phyloP scores from a whole-genome alignment of 176 grass and related monocot genomes.

The Raddia guianensis region DNA sequence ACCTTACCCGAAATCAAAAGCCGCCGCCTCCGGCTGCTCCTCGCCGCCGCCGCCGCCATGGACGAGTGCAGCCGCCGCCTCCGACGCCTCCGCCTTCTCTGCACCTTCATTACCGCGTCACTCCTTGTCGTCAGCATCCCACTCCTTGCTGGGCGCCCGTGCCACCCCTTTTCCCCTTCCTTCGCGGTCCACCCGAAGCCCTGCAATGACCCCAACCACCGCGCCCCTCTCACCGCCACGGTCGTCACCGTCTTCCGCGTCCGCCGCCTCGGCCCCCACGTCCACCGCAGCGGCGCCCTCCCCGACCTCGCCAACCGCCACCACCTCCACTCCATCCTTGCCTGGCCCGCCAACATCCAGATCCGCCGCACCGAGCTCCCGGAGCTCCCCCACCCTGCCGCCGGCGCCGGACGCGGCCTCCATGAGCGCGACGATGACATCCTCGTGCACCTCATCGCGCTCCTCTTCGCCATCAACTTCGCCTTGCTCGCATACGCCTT shows the following conservation, averaged over 20 bases:
- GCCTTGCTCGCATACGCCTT: slow-evolving; percentile 68
- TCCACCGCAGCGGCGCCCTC: neutral
- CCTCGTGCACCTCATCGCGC: slow-evolving; percentile 57
- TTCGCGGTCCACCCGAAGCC: slow-evolving; percentile 42
- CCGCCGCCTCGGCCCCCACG: slow-evolving; percentile 41
- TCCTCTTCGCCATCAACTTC: slow-evolving; percentile 77
- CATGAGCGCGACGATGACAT: slow-evolving; percentile 65
- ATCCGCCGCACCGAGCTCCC: slow-evolving; percentile 53
- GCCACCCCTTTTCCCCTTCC: slow-evolving; percentile 45
- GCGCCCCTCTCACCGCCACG: slow-evolving; percentile 43
- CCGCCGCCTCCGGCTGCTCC: neutral
- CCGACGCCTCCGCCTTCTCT: no score
- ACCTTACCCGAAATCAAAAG: neutral
- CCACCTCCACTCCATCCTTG: slow-evolving; percentile 61
- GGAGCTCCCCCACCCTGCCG: slow-evolving; percentile 2
- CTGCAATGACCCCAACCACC: slow-evolving; percentile 19
- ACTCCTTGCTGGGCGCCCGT: slow-evolving; percentile 1
- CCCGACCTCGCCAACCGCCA: slow-evolving; percentile 22
- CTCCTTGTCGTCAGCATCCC: neutral
- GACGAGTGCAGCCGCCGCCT: slow-evolving; percentile 16
- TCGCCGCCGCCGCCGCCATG: slow-evolving; percentile 51
- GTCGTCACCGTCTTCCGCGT: slow-evolving; percentile 73
- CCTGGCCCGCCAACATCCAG: slow-evolving; percentile 36
- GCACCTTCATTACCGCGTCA: slow-evolving; percentile 34
- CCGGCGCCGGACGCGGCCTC: slow-evolving; percentile 28